These are phyloP conservation scores for Mortierella hygrophila DNA, from an alignment of 192 early-diverging fungal species.

Conservation along the genomic window DNA sequence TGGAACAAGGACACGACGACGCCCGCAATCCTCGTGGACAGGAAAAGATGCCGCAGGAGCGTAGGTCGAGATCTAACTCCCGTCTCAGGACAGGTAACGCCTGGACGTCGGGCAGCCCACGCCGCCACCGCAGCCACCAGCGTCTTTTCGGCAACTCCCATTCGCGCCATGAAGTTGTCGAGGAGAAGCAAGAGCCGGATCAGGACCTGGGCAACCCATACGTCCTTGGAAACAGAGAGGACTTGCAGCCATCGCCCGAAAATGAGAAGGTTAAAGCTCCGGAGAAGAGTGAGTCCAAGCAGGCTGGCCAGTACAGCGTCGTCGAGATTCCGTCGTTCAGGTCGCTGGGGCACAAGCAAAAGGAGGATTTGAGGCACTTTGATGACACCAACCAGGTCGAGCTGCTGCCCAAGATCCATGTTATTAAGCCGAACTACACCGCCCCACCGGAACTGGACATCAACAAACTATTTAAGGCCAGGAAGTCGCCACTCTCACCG, in stretches of 20 bases:
- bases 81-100: neutral
- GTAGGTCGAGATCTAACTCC: slow-evolving; percentile 22
- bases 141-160: neutral
- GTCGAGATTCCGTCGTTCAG: slow-evolving; percentile 35
- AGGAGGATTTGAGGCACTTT: slow-evolving; percentile 3
- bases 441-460: slow-evolving; percentile 24
- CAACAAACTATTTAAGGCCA: neutral
- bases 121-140: slow-evolving; percentile 16
- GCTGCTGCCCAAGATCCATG: slow-evolving; percentile 11
- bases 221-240: slow-evolving; percentile 15
- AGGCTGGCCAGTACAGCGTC: slow-evolving; percentile 18
- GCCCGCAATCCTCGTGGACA: neutral
- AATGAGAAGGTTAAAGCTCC: neutral
- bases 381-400: slow-evolving; percentile 22
- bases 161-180: neutral
- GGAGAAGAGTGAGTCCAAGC: neutral
- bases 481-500: neutral
- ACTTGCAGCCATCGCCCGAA: neutral
- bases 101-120: neutral
- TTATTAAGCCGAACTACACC: slow-evolving; percentile 6
- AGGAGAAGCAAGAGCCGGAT: neutral
- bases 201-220: slow-evolving; percentile 18
- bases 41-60: neutral
- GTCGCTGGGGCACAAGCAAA: slow-evolving; percentile 17
- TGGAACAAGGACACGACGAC: slow-evolving; percentile 20